These are phyloP conservation scores for Heliamphora pulchella DNA, from an alignment of 179 eudicot species.

Conservation along the genomic window DNA sequence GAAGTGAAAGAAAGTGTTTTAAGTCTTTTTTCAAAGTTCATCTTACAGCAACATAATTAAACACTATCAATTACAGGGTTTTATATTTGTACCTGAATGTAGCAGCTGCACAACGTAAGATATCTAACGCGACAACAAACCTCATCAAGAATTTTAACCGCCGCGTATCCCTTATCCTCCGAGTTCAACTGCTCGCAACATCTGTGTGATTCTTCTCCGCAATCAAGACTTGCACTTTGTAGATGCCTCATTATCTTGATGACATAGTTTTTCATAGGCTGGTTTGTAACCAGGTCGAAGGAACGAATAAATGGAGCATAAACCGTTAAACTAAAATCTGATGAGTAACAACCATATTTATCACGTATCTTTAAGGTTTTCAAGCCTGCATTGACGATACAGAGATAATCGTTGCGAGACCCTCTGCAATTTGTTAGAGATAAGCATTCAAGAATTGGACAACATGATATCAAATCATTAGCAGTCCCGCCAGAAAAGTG, in stretches of 20 bases:
- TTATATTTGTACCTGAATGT: not conserved
- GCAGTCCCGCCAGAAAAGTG: not conserved
- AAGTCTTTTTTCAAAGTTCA: not conserved
- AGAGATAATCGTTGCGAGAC: not conserved
- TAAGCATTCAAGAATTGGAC: not conserved
- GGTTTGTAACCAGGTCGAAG: not conserved
- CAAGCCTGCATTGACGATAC: not conserved
- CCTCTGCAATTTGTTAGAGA: not conserved
- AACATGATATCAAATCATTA: conserved; percentile 2
- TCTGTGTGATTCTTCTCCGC: not conserved
- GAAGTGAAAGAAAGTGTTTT: not conserved
- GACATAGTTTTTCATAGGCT: not conserved
- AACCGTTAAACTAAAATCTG: not conserved
- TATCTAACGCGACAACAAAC: not conserved
- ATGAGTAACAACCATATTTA: too few relatives aligned
- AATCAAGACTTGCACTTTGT: conserved; percentile 8
- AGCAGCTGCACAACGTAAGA: not conserved
- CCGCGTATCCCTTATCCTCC: not conserved
- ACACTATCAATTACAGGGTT: not conserved
- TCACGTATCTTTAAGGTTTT: conserved; percentile 10
- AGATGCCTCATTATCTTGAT: not conserved
- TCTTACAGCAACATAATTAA: not conserved
- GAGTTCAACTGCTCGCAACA: not conserved
- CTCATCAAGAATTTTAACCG: not conserved
- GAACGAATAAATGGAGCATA: not conserved